Percentiles rank a stretch among this genome's conserved stretches.
Evolutionary conservation across 805 yeast genomes (phyloP).

Genomic region (Metschnikowia koreensis): DNA sequence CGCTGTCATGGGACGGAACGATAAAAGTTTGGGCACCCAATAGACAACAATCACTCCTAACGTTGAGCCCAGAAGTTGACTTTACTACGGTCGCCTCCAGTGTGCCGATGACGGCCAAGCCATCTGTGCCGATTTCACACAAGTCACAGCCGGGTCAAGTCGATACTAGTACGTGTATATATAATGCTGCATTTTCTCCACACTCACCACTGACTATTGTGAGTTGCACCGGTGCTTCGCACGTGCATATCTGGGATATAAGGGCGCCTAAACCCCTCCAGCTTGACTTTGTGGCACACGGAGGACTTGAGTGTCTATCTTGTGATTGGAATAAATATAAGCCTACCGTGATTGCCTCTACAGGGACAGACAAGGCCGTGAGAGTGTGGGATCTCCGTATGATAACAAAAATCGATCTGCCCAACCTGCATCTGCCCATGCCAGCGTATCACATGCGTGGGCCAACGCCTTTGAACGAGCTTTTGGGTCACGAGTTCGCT

Average conservation of each 20-base stretch:
- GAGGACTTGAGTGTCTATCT: constrained; percentile 74
- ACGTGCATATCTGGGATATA: constrained; percentile 77
- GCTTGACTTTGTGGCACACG: constrained; percentile 65
- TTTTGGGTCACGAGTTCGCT: constrained; percentile 87
- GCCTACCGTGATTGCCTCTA: constrained; percentile 75
- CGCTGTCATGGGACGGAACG: constrained; percentile 91
- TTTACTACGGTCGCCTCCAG: constrained; percentile 26
- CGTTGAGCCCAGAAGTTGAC: constrained; percentile 43
- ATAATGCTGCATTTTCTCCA: constrained; percentile 79
- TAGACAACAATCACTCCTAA: constrained; percentile 53
- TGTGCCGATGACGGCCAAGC: constrained; percentile 25
- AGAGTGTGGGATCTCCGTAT: constrained; percentile 87
- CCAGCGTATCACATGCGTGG: constrained; percentile 47
- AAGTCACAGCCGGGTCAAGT: constrained; percentile 21
- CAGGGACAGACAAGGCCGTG: constrained; percentile 86
- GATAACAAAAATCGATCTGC: constrained; percentile 44
- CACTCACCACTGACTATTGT: constrained; percentile 71
- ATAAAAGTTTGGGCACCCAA: constrained; percentile 76
- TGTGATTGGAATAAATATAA: constrained; percentile 92
- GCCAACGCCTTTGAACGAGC: constrained; percentile 71
- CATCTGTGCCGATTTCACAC: constrained; percentile 34
- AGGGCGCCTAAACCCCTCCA: constrained; percentile 63
- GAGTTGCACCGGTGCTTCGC: constrained; percentile 73
- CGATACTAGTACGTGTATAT: constrained; percentile 58
- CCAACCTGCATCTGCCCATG: constrained; percentile 34